Evolutionary conservation across 1,284 basidiomycete genomes (phyloP).

Genomic region (Vanrija sp.): DNA sequence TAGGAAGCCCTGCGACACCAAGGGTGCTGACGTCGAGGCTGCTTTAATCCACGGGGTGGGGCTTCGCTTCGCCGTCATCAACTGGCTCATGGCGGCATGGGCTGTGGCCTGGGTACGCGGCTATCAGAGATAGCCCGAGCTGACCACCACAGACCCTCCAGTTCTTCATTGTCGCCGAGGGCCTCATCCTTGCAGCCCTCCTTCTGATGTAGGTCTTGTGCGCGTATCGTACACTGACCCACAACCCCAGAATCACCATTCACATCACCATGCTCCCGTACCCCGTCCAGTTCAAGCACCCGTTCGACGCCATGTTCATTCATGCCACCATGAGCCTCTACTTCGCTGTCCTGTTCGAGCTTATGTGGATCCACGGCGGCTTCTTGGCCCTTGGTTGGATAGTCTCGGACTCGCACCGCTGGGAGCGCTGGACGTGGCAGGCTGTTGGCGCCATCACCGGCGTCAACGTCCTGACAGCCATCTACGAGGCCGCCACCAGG

Average conservation of each 20-base stretch:
- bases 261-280: constrained; percentile 43
- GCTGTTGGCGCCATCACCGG: constrained; percentile 36
- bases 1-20: constrained; percentile 33
- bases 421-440: constrained; percentile 37
- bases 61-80: constrained; percentile 68
- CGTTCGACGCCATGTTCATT: constrained; percentile 53
- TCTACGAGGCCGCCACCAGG: constrained; percentile 36
- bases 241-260: constrained; percentile 37
- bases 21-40: constrained; percentile 46
- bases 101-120: constrained; percentile 70
- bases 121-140: too few relatives aligned
- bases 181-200: constrained; percentile 42
- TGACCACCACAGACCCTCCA: constrained; percentile 36
- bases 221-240: not conserved
- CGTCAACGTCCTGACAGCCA: constrained; percentile 37
- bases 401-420: constrained; percentile 29
- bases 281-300: constrained; percentile 44
- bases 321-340: constrained; percentile 53
- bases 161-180: constrained; percentile 43
- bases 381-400: constrained; percentile 53
- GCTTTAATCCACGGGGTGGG: constrained; percentile 73
- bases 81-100: constrained; percentile 79
- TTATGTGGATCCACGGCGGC: constrained; percentile 52
- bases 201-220: constrained; percentile 39
- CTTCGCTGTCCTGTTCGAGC: constrained; percentile 51